phyloP scores from a whole-genome alignment of 2,329 filamentous ascomycete species.

The Curvularia sp. region DNA sequence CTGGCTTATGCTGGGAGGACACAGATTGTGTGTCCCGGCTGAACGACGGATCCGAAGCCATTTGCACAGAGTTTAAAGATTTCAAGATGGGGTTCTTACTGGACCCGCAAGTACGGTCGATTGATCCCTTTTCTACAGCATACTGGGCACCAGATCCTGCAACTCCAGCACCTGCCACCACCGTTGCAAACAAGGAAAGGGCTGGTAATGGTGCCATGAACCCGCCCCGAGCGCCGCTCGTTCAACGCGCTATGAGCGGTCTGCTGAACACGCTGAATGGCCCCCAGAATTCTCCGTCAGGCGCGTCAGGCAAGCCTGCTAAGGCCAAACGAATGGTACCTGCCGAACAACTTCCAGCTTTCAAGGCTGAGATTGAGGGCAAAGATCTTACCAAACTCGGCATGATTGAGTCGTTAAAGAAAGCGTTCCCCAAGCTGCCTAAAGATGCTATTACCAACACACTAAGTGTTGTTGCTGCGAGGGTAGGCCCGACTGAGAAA shows the following conservation, averaged over 20 bases:
- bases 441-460: conserved; percentile 76
- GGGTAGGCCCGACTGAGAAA: conserved; percentile 66
- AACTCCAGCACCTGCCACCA: conserved; percentile 14
- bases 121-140: conserved; percentile 82
- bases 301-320: conserved; percentile 40
- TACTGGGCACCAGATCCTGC: conserved; percentile 71
- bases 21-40: conserved; percentile 50
- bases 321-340: conserved; percentile 61
- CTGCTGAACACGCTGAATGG: conserved; percentile 43
- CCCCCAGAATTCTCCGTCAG: conserved; percentile 22
- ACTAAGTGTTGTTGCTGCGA: conserved; percentile 69
- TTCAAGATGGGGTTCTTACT: conserved; percentile 77
- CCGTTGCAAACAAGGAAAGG: conserved; percentile 25
- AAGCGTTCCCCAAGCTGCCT: conserved; percentile 73
- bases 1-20: conserved; percentile 85
- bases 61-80: conserved; percentile 60
- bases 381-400: conserved; percentile 77
- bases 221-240: conserved; percentile 53
- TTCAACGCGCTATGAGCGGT: conserved; percentile 48
- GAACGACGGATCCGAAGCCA: conserved; percentile 56
- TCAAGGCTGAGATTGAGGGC: conserved; percentile 74
- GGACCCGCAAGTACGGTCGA: conserved; percentile 62
- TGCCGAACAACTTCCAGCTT: conserved; percentile 67
- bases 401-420: conserved; percentile 76
- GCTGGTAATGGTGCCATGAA: conserved; percentile 44